phyloP scores from a whole-genome alignment of 192 early-diverging fungal genomes.

The Mortierella alpina region DNA sequence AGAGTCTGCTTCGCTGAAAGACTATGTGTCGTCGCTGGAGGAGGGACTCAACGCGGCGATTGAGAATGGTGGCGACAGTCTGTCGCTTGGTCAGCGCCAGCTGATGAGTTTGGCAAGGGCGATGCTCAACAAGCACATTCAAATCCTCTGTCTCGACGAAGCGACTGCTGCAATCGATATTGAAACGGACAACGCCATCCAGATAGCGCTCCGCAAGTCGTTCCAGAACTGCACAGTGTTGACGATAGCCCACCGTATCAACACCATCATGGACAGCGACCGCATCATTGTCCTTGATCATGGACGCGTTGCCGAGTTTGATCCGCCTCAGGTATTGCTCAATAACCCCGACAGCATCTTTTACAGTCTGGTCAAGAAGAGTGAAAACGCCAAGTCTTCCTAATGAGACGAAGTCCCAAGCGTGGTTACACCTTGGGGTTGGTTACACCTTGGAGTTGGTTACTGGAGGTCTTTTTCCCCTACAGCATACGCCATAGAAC shows the following conservation, averaged over 20 bases:
- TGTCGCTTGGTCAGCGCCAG: slow-evolving; percentile 83
- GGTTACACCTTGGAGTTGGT: too few species aligned
- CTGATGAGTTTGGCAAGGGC: slow-evolving; percentile 76
- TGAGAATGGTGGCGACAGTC: slow-evolving; percentile 81
- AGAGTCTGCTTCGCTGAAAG: slow-evolving; percentile 72
- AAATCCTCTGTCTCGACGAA: slow-evolving; percentile 12
- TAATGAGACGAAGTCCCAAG: too few species aligned
- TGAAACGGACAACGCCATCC: slow-evolving; percentile 51
- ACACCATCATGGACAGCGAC: slow-evolving; percentile 77
- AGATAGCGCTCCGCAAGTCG: slow-evolving; percentile 51
- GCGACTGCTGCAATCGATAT: slow-evolving; percentile 61
- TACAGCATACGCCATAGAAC: too few species aligned
- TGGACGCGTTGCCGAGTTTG: slow-evolving; percentile 76
- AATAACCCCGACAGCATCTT: slow-evolving; percentile 56
- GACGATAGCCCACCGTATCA: slow-evolving; percentile 68
- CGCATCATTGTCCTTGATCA: slow-evolving; percentile 80
- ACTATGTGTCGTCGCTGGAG: slow-evolving; percentile 64
- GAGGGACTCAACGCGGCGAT: slow-evolving; percentile 76
- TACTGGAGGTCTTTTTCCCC: too few species aligned
- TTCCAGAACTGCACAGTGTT: slow-evolving; percentile 60
- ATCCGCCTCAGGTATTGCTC: slow-evolving; percentile 73
- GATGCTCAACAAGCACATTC: slow-evolving; percentile 52
- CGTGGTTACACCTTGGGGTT: too few species aligned
- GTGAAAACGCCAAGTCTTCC: slow-evolving; percentile 5
- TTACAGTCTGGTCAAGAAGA: slow-evolving; percentile 25